Percentiles rank a stretch among this genome's conserved stretches.
phyloP scores from a whole-genome alignment of 768 basidiomycete genomes.

The Psilocybe subaeruginosa region DNA sequence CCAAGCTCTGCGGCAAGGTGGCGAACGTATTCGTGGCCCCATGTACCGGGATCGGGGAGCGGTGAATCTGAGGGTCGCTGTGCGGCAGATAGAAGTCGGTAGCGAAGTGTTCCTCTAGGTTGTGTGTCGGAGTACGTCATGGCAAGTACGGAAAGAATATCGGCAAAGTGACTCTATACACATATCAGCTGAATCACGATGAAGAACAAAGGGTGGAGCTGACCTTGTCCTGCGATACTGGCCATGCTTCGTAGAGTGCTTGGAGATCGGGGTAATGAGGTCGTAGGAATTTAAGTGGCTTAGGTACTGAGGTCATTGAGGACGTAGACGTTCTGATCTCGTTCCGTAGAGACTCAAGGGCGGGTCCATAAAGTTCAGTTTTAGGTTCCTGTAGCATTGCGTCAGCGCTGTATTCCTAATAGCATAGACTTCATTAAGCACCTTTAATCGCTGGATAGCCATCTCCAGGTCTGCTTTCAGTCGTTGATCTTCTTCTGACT shows the following conservation, averaged over 20 bases:
- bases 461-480: slow-evolving; percentile 95
- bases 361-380: slow-evolving; percentile 81
- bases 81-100: slow-evolving; percentile 82
- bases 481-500: slow-evolving; percentile 96
- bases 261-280: slow-evolving; percentile 91
- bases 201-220: background rate
- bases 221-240: slow-evolving; percentile 79
- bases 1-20: slow-evolving; percentile 96
- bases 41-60: slow-evolving; percentile 88
- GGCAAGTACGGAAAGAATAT: slow-evolving; percentile 96
- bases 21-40: slow-evolving; percentile 99
- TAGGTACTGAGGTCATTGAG: slow-evolving; percentile 99
- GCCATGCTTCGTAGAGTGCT: slow-evolving; percentile 81
- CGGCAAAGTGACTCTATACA: slow-evolving; percentile 86
- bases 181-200: slow-evolving; percentile 14
- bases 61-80: slow-evolving; percentile 66
- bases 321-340: slow-evolving; percentile 96
- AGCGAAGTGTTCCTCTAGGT: slow-evolving; percentile 92
- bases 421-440: slow-evolving; percentile 34
- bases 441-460: slow-evolving; percentile 93
- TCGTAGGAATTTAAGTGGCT: slow-evolving; percentile 96
- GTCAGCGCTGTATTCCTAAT: slow-evolving; percentile 14
- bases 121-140: slow-evolving; percentile 99
- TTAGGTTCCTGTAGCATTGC: slow-evolving; percentile 74
- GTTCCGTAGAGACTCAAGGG: slow-evolving; percentile 91